Evolutionary conservation across 805 yeast genomes (phyloP), one percentile per base, ranked within the genome.

Genomic region (Scheffersomyces coipomensis): DNA sequence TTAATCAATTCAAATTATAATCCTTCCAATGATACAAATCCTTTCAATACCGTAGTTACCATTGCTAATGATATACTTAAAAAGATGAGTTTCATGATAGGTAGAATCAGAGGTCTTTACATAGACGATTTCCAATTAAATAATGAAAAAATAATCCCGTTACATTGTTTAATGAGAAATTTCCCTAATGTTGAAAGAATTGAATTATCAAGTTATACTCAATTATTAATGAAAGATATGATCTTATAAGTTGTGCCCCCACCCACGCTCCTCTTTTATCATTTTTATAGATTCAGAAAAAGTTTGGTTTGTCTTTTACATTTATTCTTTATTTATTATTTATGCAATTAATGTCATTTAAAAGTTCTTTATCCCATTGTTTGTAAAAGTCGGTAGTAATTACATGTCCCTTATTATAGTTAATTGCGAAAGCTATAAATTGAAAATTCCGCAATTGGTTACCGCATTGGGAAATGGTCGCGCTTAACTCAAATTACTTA

Each of bases 41-140:
- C 55, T 27, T 64, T 65, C 46, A 55, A 58, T 37, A 51, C 55
- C 32, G 41, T 64, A 16, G 53, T 60, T 2, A 45, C 60, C 8
- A 56, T 65, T n/a, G 59, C 60, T 11, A 58, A 58, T 39, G 69
- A 64, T 50, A 53, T 65, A 7, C 52, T 65, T 39, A 62, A 62
- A 45, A 64, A 65, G 35, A 49, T 55, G 48, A 47, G 51, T 34
- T 62, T 61, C 44, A 60, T 64, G 66, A 33, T 60, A 35, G 61
- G 54, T 12, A 47, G 66, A 33, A 55, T 65, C 10, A 48, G 59
- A 39, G 62, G 61, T 3, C 35, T 65, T 15, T 61, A 55, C 36
- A 54, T 66, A 26, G 68, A 66, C 40, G 72, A 66, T 38, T 41
- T 39, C 13, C 43, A 52, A 15, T 45, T 63, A 15, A 33, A 40